Conservation (phyloP, 352 stramenopile genomes). For the Phytopythium aichiense region DNA sequence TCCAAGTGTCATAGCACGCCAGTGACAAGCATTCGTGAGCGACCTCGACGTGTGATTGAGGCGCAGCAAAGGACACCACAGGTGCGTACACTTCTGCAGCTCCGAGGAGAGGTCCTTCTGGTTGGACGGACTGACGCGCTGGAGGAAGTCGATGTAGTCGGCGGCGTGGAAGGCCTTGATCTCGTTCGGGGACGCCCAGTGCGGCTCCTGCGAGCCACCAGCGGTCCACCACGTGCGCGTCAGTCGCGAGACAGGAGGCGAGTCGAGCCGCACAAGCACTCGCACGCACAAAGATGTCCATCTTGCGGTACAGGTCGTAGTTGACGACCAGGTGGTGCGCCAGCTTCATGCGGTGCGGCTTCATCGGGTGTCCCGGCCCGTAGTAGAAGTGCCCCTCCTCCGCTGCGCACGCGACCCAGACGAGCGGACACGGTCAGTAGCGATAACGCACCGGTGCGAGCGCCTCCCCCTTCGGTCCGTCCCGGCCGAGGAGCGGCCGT, state of each 20-base stretch:
- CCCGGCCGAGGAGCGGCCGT: background rate
- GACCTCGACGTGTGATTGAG: background rate
- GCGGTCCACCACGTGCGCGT: too few relatives aligned
- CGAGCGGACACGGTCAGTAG: background rate
- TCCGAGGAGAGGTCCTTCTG: slow-evolving; percentile 61
- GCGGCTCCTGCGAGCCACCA: slow-evolving; percentile 32
- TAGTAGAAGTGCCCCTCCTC: slow-evolving; percentile 96
- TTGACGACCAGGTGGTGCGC: slow-evolving; percentile 96
- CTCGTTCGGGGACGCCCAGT: slow-evolving; percentile 74
- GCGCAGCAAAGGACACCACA: background rate
- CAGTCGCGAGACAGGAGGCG: too few relatives aligned
- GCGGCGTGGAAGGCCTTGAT: slow-evolving; percentile 94
- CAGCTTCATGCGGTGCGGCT: slow-evolving; percentile 93
- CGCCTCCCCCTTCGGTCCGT: background rate
- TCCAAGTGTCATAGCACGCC: background rate
- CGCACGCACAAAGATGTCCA: slow-evolving; percentile 92
- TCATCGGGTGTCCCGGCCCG: slow-evolving; percentile 93
- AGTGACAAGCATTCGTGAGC: background rate
- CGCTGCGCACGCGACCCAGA: slow-evolving; percentile 24
- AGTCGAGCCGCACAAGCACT: too few relatives aligned
- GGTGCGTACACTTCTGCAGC: slow-evolving; percentile 8
- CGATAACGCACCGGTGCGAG: background rate
- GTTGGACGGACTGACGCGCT: slow-evolving; percentile 91
- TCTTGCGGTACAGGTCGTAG: slow-evolving; percentile 96
- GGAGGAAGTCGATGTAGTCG: slow-evolving; percentile 97